phyloP scores from a whole-genome alignment of 1,139 yeast species.

The Nakaseomyces nivariensis region DNA sequence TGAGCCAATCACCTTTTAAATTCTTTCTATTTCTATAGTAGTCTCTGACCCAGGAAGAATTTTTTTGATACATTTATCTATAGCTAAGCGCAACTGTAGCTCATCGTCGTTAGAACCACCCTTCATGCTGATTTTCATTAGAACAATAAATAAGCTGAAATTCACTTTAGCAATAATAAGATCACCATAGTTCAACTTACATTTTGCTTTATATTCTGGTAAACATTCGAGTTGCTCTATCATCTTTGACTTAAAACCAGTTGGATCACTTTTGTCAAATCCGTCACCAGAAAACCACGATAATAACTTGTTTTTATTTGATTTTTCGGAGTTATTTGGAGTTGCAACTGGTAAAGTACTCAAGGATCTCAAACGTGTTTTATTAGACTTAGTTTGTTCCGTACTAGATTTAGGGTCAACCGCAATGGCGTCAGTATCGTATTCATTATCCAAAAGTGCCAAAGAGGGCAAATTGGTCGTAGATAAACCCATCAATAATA shows the following conservation, averaged over 20 bases:
- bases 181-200: constrained; percentile 35
- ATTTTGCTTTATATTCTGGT: constrained; percentile 42
- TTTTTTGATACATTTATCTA: constrained; percentile 38
- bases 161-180: constrained; percentile 53
- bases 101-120: constrained; percentile 72
- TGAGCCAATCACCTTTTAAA: neutral
- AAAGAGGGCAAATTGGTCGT: constrained; percentile 21
- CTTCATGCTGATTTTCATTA: constrained; percentile 45
- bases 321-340: constrained; percentile 14
- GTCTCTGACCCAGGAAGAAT: constrained; percentile 37
- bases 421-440: constrained; percentile 3
- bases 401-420: constrained; percentile 3
- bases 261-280: constrained; percentile 26
- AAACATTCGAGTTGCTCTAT: constrained; percentile 35
- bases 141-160: constrained; percentile 46
- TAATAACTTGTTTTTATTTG: constrained; percentile 37
- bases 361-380: constrained; percentile 6
- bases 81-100: constrained; percentile 43
- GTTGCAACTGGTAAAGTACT: constrained; percentile 10
- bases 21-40: constrained; percentile 48
- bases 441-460: constrained; percentile 12
- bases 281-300: neutral
- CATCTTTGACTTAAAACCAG: constrained; percentile 34
- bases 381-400: neutral
- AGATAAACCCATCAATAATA: constrained; percentile 27